Conservation (phyloP, 352 stramenopile species). For the Phytophthora constricta region DNA sequence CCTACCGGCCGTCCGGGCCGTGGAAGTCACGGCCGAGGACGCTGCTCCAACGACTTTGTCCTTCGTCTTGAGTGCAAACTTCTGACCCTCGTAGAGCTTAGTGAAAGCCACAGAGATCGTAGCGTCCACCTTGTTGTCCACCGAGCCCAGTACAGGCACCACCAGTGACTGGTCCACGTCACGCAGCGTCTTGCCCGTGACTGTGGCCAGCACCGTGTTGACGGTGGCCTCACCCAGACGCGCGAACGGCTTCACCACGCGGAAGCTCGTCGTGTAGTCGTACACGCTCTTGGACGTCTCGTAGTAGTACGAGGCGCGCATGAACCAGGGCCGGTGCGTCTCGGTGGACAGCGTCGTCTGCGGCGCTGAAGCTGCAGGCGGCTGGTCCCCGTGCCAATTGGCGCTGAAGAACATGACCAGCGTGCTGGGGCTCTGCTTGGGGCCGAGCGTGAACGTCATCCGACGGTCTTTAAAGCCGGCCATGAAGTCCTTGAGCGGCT, state of each 20-base stretch:
- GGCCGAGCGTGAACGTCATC: slow-evolving; percentile 47
- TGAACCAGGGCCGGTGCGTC: slow-evolving; percentile 71
- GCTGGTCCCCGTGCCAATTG: slow-evolving; percentile 27
- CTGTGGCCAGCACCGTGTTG: slow-evolving; percentile 66
- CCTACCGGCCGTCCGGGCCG: slow-evolving; percentile 49
- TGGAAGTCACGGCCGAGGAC: slow-evolving; percentile 27
- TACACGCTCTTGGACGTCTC: slow-evolving; percentile 82
- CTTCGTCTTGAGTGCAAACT: slow-evolving; percentile 70
- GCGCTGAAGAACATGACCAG: slow-evolving; percentile 35
- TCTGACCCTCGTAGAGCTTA: slow-evolving; percentile 70
- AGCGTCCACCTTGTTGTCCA: slow-evolving; percentile 79
- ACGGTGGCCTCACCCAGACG: slow-evolving; percentile 70
- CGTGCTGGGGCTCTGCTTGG: slow-evolving; percentile 17
- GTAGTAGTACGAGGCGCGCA: slow-evolving; percentile 83
- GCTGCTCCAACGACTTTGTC: slow-evolving; percentile 48
- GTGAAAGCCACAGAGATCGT: slow-evolving; percentile 70
- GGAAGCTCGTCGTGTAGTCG: slow-evolving; percentile 85
- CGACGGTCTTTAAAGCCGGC: slow-evolving; percentile 28
- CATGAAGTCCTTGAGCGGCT: slow-evolving; percentile 41
- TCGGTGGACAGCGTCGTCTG: slow-evolving; percentile 13
- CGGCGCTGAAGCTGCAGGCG: background rate
- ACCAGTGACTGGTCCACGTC: slow-evolving; percentile 68
- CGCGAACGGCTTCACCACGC: slow-evolving; percentile 64
- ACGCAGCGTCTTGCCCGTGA: slow-evolving; percentile 64
- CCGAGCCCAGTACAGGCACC: slow-evolving; percentile 56